Evolutionary conservation across 345 rosid genomes (phyloP).

Genomic region (Hirschfeldia incana): DNA sequence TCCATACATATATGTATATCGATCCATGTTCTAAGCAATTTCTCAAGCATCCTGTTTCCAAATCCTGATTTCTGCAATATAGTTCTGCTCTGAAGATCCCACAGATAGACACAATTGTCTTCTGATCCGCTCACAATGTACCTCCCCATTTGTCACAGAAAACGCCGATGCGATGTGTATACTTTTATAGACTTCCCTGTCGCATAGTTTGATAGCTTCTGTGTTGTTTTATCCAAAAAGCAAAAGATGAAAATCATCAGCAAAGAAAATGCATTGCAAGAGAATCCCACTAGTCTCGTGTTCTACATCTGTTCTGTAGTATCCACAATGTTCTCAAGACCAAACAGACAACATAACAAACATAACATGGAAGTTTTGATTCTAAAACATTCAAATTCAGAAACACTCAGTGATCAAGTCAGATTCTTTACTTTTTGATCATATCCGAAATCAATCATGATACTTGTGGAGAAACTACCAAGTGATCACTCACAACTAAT

Average conservation of each 20-base stretch:
- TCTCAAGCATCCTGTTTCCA: slow-evolving; percentile 64
- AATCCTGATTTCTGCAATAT: slow-evolving; percentile 75
- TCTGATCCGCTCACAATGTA: slow-evolving; percentile 96
- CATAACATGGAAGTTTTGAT: no score
- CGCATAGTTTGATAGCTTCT: slow-evolving; percentile 92
- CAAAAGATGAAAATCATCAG: slow-evolving; percentile 11
- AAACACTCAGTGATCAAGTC: background rate
- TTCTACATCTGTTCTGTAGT: no score
- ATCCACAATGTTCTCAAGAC: no score
- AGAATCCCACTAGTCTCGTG: background rate
- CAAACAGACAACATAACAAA: background rate
- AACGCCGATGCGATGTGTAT: slow-evolving; percentile 79
- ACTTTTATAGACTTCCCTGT: slow-evolving; percentile 73
- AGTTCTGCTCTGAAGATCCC: slow-evolving; percentile 91
- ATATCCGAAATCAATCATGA: background rate
- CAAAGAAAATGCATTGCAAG: background rate
- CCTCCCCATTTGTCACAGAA: slow-evolving; percentile 85
- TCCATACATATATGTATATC: background rate
- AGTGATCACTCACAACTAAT: background rate
- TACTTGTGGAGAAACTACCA: background rate
- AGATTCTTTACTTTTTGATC: no score
- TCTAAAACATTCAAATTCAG: background rate
- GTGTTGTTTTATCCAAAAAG: slow-evolving; percentile 7
- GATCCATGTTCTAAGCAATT: background rate
- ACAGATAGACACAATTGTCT: slow-evolving; percentile 78